phyloP scores from a whole-genome alignment of 768 basidiomycete species.

The Mycena haematopus region DNA sequence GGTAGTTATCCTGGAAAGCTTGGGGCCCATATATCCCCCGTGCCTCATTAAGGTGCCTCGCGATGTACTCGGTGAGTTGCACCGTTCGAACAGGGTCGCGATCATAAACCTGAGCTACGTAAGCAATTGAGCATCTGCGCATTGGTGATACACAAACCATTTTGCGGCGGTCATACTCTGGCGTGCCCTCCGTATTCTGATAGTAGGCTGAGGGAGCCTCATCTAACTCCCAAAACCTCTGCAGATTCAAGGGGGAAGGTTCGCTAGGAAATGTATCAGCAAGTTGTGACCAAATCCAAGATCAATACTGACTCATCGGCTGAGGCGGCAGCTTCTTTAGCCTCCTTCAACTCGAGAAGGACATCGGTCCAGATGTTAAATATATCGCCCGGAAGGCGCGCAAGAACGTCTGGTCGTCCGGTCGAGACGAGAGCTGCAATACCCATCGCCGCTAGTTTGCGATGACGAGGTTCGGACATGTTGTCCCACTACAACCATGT shows the following conservation, averaged over 20 bases:
- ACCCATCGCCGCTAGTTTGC: constrained; percentile 86
- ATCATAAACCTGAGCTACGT: constrained; percentile 60
- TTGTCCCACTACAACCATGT: constrained; percentile 74
- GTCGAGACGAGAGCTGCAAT: constrained; percentile 80
- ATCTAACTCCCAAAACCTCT: constrained; percentile 74
- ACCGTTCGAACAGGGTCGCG: constrained; percentile 74
- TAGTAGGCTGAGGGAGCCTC: constrained; percentile 65
- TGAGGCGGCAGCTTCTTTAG: constrained; percentile 41
- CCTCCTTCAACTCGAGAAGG: constrained; percentile 85
- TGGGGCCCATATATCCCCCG: constrained; percentile 63
- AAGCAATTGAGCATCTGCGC: neutral
- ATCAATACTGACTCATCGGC: constrained; percentile 40
- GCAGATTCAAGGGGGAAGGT: constrained; percentile 51
- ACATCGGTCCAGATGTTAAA: constrained; percentile 91
- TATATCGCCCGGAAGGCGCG: constrained; percentile 73
- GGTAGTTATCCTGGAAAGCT: constrained; percentile 63
- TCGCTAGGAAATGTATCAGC: neutral
- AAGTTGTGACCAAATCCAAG: constrained; percentile 7
- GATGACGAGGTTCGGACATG: constrained; percentile 84
- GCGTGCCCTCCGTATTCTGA: constrained; percentile 69
- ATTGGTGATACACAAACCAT: constrained; percentile 49
- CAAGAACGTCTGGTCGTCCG: constrained; percentile 73
- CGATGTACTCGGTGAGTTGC: constrained; percentile 68
- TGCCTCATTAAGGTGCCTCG: constrained; percentile 64
- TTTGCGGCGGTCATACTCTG: constrained; percentile 80